Base-by-base conservation (phyloP, 306 rosid species). In the Cucumis hystrix region DNA sequence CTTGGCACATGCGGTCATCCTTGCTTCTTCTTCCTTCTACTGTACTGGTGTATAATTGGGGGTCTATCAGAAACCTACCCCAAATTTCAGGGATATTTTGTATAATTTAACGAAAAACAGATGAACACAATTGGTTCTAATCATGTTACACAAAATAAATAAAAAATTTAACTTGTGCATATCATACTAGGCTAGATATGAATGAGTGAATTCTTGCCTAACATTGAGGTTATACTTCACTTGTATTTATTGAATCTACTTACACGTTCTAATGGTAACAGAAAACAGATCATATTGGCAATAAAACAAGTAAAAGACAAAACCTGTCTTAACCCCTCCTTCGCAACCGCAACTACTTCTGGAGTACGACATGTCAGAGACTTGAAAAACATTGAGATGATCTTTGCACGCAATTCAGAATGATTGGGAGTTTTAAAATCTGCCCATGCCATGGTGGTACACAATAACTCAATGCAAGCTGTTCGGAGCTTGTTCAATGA, bases 361-460 rank as follows among this genome's bases (percentile, higher is more conserved):
- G 97, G 94, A 23, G 96, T 92, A 69, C 97, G 91, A 78, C 99
- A 92, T 77, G 99, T 96, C 83, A 96, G 79, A 62, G 98, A 96
- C 86, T 96, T 96, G 60, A 96, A 96, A 87, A 96, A 96, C 98
- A 96, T 96, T 65, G 99, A 86, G 85, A 92, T 92, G 78, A 96
- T 92, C 90, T 96, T 96, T 82, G 99, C 83, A 49, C 98, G 97
- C 88, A 96, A 79, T 17, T 96, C 99, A 80, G 99, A 79, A 85
- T 96, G 97, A 84, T 85, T 88, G 40, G 96, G 92, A 75, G 99
- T 89, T 86, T 87, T 91, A 80, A 96, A 96, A 80, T 96, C 99
- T 81, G 98, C 91, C 99, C 99, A 96, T 28, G 99, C 97, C 98
- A 96, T 96, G 17, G 99, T 88, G 37, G 99, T 96, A 82, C 99